Conservation (phyloP, 805 yeast genomes). For the Dipodascopsis uninucleata region DNA sequence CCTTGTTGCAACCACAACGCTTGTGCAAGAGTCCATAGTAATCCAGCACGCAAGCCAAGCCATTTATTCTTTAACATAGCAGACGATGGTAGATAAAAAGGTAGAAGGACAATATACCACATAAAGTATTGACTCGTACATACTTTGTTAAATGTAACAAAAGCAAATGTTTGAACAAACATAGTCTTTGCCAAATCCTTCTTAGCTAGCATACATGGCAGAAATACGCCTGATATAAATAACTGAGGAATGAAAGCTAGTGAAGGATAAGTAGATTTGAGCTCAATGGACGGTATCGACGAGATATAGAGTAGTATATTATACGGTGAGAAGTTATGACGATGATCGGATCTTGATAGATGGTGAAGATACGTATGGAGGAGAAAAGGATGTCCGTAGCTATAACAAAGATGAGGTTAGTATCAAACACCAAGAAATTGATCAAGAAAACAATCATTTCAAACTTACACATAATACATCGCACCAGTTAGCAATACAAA, state of each 20-base stretch:
- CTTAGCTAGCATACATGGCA: conserved; percentile 53
- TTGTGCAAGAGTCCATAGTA: conserved; percentile 68
- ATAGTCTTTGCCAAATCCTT: conserved; percentile 48
- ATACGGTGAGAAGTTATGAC: conserved; percentile 92
- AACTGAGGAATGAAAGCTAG: conserved; percentile 85
- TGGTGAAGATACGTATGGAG: conserved; percentile 81
- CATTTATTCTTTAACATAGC: conserved; percentile 19
- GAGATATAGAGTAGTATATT: conserved; percentile 56
- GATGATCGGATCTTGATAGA: conserved; percentile 76
- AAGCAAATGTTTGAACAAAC: conserved; percentile 75
- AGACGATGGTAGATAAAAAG: conserved; percentile 54
- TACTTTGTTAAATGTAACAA: conserved; percentile 74
- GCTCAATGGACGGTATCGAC: conserved; percentile 32
- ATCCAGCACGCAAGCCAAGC: conserved; percentile 43
- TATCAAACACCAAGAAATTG: not conserved
- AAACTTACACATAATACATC: conserved; percentile 51
- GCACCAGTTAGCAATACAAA: conserved; percentile 47
- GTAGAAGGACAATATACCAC: conserved; percentile 86
- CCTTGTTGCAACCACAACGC: conserved; percentile 77
- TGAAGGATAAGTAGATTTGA: conserved; percentile 40
- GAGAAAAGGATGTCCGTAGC: conserved; percentile 72
- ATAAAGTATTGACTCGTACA: conserved; percentile 94
- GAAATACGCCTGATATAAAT: conserved; percentile 50
- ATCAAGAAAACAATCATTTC: not conserved
- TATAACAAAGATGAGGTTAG: not conserved